Percentiles rank a stretch among this genome's conserved stretches.
Conservation (phyloP, 805 yeast species). For the Yarrowia bubula region DNA sequence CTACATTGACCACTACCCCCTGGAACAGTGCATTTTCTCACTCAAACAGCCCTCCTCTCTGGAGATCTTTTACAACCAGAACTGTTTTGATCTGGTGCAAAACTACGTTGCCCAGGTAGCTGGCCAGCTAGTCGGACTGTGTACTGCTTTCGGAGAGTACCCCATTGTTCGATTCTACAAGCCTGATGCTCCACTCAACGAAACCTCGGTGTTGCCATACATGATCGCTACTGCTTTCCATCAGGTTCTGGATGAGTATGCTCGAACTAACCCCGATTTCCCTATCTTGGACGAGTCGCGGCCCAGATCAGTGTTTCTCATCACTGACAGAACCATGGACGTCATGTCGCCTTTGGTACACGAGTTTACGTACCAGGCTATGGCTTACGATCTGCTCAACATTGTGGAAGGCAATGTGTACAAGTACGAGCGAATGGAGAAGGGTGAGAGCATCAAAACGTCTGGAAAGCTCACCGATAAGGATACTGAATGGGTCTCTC, state of each 20-base stretch:
- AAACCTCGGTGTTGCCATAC: conserved; percentile 60
- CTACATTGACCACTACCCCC: conserved; percentile 56
- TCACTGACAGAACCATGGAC: conserved; percentile 83
- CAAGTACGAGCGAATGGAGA: conserved; percentile 46
- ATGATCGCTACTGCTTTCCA: conserved; percentile 74
- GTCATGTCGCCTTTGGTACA: conserved; percentile 80
- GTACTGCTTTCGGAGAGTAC: conserved; percentile 80
- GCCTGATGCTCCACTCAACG: conserved; percentile 38
- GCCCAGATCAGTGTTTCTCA: conserved; percentile 69
- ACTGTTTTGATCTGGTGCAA: conserved; percentile 60
- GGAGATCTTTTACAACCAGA: conserved; percentile 67
- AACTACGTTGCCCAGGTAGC: conserved; percentile 60
- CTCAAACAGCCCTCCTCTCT: conserved; percentile 59
- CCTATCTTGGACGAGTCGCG: conserved; percentile 46
- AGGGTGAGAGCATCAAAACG: conserved; percentile 20
- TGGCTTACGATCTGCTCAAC: conserved; percentile 74
- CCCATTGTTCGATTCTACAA: conserved; percentile 78
- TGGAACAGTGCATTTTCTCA: conserved; percentile 71
- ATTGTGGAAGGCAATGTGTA: conserved; percentile 51
- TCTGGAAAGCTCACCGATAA: conserved; percentile 58
- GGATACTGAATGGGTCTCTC: conserved; percentile 69
- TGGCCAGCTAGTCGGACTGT: conserved; percentile 62
- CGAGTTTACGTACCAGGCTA: conserved; percentile 87
- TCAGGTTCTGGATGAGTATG: conserved; percentile 66
- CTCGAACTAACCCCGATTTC: conserved; percentile 63